Evolutionary conservation across 2,329 filamentous ascomycete genomes (phyloP), one percentile per base, ranked within the genome.

Genomic region (Macroventuria anomochaeta): DNA sequence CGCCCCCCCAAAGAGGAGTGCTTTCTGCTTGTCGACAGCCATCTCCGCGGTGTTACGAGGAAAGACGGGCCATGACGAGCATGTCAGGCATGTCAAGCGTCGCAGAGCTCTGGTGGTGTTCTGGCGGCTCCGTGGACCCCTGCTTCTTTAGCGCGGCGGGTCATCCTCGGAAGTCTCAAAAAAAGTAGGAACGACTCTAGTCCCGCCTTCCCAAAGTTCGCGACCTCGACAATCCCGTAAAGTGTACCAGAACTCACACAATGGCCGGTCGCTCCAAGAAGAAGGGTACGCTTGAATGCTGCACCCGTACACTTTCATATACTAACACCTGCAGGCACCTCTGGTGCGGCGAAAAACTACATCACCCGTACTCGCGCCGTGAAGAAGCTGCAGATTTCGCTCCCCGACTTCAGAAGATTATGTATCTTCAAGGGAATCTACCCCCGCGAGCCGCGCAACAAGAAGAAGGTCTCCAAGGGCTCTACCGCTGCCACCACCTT

Each of bases 361-460:
- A 92, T 99, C 68, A 99, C 95, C 53, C 86, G 95, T 76, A 97
- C 93, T 34, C 92, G 97, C 81, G 95, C 95, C 38, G 91, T 99
- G 69, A 91, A 93, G 77, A 99, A 97, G 81, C 88, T 99, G 59
- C 95, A 99, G 79, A 90, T 99, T 77, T 96, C 90, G 71, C 86
- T 99, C 51, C 92, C 93, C 64, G 95, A 99, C 79, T 99, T 99
- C 80, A 88, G 95, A 79, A 89, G 96, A 80, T 84, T 99, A 74
- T 99, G 95, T 81, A 99, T 99, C 77, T 99, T 96, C 88, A 97
- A 97, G 82, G 95, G 84, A 82, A 97, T 99, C 76, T 99, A 97
- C 79, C 95, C 95, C 63, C 90, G 95, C 71, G 95, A 99, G 81
- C 95, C 95, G 61, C 87, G 95, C 72, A 96, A 89, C 81, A 93